Base-by-base conservation (phyloP, 768 basidiomycete genomes). In the Termitomyces heimii region DNA sequence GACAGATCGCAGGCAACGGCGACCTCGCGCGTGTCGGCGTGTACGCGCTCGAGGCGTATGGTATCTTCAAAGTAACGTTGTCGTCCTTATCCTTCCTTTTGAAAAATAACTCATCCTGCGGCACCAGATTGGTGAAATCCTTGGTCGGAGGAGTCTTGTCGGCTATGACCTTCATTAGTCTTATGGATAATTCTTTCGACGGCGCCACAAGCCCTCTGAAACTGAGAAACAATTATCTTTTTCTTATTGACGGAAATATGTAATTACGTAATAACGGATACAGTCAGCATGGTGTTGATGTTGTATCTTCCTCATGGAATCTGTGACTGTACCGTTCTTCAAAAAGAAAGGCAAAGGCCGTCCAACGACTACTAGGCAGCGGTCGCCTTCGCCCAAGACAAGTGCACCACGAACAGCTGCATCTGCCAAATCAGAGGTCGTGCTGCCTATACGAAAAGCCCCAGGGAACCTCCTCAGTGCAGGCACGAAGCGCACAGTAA, bases 41-140 rank as follows among this genome's bases (percentile, higher is more conserved):
- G 18, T 92, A 93, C 67, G 91, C 82, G 9, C 66, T 92, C 24
- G 92, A 96, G 73, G 93, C 91, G 32, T 96, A 94, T 68, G 86
- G 88, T 16, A 88, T 96, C 64, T 96, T 89, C 80, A 90, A 90
- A 78, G 89, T 88, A 60, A n/a, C 26, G 47, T 40, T 49, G 13
- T 4, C 8, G 9, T n/a, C n/a, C 5, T 12, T 12, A 0, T 26
- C 7, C 35, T 34, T 28, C 32, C 18, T 56, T 39, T 1, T 47
- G 22, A 16, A 5, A 0, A 9, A 22, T 20, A 5, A 32, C 29
- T 54, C 22, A 46, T 24, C n/a, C 14, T 6, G 13, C 39, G 18
- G 58, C 29, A 0, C 26, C 55, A 92, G 86, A 83, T 95, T 74
- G 93, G 93, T 55, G 93, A 95, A 73, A 94, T 94, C 56, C 64